These are phyloP conservation scores for Yamagishiella unicocca DNA, from an alignment of 139 green algal genomes.

Conservation along the genomic window DNA sequence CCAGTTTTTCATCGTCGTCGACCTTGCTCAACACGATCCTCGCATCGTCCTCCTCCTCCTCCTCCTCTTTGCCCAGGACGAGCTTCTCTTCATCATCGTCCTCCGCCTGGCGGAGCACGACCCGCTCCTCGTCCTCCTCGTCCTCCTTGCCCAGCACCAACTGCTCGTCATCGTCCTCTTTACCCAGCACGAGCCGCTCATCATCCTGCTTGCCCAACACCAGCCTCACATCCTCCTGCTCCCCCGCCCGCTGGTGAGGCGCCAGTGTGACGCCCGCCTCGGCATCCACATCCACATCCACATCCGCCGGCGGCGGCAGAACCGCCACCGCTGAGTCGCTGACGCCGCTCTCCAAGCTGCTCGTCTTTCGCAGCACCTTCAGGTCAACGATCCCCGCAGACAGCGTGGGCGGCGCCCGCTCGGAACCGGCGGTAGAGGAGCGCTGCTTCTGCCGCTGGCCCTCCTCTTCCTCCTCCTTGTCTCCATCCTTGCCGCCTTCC, in stretches of 20 bases:
- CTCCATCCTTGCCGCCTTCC: neutral
- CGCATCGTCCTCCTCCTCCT: neutral
- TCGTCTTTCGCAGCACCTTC: neutral
- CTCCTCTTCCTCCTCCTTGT: neutral
- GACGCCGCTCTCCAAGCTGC: neutral
- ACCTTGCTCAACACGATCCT: too few relatives aligned
- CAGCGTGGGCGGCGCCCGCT: neutral
- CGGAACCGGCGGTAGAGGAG: too few relatives aligned
- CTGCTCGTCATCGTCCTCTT: neutral
- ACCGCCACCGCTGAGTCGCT: neutral
- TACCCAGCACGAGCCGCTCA: too few relatives aligned
- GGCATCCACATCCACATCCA: neutral
- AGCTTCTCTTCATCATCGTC: neutral
- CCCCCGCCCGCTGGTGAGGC: neutral
- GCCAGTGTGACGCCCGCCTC: neutral
- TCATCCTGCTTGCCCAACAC: neutral
- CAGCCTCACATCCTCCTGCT: too few relatives aligned
- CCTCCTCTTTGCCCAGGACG: neutral
- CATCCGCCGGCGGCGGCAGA: neutral
- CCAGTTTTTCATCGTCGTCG: too few relatives aligned
- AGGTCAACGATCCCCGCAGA: neutral
- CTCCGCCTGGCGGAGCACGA: neutral
- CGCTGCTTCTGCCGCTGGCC: neutral
- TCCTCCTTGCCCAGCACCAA: neutral
- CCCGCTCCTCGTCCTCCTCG: neutral